Conservation (phyloP, 163 green algal species). For the Scenedesmus sp. region DNA sequence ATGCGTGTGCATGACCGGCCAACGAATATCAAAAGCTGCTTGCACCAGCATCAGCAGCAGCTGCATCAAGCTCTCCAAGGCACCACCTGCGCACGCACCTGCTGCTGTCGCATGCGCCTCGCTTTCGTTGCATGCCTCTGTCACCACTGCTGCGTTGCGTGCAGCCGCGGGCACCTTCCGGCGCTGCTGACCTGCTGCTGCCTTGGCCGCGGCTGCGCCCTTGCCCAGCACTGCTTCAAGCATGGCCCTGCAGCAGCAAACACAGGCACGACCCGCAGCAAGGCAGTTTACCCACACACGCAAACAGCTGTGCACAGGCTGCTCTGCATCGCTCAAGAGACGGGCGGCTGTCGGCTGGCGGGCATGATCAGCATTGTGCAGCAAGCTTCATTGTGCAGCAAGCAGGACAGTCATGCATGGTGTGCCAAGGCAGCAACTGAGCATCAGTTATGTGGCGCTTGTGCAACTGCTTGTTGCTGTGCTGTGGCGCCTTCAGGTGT, state of each 20-base stretch:
- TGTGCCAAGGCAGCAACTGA: neutral
- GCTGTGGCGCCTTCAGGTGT: neutral
- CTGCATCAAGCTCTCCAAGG: too few relatives aligned
- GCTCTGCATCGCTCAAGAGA: too few relatives aligned
- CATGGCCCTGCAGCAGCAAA: slow-evolving; percentile 56
- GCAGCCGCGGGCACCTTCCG: slow-evolving; percentile 41
- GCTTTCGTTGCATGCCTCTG: slow-evolving; percentile 85
- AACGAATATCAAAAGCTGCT: neutral
- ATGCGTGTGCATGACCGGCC: neutral
- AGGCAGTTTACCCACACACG: neutral
- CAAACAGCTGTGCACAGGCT: too few relatives aligned
- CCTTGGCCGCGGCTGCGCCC: neutral
- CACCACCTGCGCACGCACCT: neutral
- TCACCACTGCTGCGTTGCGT: slow-evolving; percentile 62
- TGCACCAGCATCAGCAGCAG: neutral
- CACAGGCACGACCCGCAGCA: neutral
- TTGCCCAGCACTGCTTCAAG: slow-evolving; percentile 52
- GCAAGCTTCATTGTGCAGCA: too few relatives aligned
- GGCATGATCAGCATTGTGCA: too few relatives aligned
- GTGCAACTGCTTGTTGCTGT: neutral
- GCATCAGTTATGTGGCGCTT: neutral
- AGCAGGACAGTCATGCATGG: neutral
- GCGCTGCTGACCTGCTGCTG: slow-evolving; percentile 20
- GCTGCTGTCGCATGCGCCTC: slow-evolving; percentile 72
- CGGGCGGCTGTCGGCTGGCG: too few relatives aligned